phyloP scores from a whole-genome alignment of 2,329 filamentous ascomycete species.

The Fusarium keratoplasticum region DNA sequence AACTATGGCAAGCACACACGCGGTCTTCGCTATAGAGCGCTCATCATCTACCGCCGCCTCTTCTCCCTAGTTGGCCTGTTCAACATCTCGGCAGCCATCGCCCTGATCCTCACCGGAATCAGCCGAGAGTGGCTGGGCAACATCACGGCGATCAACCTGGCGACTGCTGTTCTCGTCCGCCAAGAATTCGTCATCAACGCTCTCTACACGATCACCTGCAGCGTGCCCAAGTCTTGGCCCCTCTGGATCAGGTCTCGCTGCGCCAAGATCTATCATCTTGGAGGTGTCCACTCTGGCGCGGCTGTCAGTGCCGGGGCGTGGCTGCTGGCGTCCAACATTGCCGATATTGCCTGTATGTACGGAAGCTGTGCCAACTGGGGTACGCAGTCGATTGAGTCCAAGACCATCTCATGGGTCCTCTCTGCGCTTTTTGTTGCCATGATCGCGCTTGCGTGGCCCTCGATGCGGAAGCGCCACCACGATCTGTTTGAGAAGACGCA shows the following conservation, averaged over 20 bases:
- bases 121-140: conserved; percentile 53
- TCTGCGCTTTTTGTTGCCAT: conserved; percentile 69
- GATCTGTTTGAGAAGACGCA: conserved; percentile 78
- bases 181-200: conserved; percentile 66
- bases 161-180: conserved; percentile 61
- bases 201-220: conserved; percentile 60
- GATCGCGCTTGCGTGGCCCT: conserved; percentile 71
- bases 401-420: conserved; percentile 68
- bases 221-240: conserved; percentile 59
- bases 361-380: conserved; percentile 38
- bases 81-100: conserved; percentile 62
- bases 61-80: conserved; percentile 65
- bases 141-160: conserved; percentile 61
- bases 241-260: conserved; percentile 59
- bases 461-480: conserved; percentile 71
- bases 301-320: conserved; percentile 61
- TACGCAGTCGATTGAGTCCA: conserved; percentile 51
- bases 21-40: conserved; percentile 55
- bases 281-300: conserved; percentile 62
- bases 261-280: conserved; percentile 64
- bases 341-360: conserved; percentile 35
- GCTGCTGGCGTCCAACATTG: conserved; percentile 57
- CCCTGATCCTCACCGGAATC: conserved; percentile 52
- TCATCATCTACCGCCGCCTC: conserved; percentile 67
- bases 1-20: conserved; percentile 53